Base-by-base conservation (phyloP, 176 grass and related monocot genomes). In the Typha latifolia region DNA sequence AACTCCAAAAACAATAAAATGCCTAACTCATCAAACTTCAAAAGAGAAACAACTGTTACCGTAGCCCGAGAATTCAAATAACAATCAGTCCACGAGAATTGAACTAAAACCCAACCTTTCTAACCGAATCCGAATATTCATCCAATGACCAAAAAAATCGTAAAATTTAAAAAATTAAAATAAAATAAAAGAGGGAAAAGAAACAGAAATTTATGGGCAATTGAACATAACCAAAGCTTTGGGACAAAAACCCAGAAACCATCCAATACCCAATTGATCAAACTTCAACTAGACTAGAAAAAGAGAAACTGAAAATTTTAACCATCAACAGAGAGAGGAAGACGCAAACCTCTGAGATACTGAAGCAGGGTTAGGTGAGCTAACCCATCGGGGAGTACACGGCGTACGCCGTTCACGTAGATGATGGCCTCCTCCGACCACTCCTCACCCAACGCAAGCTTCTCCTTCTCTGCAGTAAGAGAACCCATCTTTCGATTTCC, bases 351-450 rank as follows among this genome's bases (percentile, higher is more conserved):
- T 92, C 93, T 76, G 23, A 97, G 82, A 80, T 97, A 97, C 67
- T 97, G 82, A 12, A 97, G 93, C 29, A 97, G 80, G 34, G 93
- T 97, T 80, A 97, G 74, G 52, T 92, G 93, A 24, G 93, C 93
- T 62, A 92, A 71, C 51, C 93, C 93, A 65, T 97, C 81, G 47
- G 93, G 82, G 78, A 97, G 63, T 65, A 87, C 85, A 62, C 85
- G 83, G 24, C 88, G 93, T 74, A 86, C 85, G 76, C 93, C 85
- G 78, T 97, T 97, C 29, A 97, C 75, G 72, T 97, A 97, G 61
- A 97, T 24, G 72, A 97, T 61, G 3, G 88, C 85, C 78, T 86
- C 93, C 13, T 62, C 75, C 9, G 93, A 97, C 93, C 93, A 97
- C 48, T 76, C 84, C 52, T 67, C 76, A 20, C 48, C 66, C 22